Conservation (phyloP, 116 monocot genomes). For the Papilionanthe hybrid region DNA sequence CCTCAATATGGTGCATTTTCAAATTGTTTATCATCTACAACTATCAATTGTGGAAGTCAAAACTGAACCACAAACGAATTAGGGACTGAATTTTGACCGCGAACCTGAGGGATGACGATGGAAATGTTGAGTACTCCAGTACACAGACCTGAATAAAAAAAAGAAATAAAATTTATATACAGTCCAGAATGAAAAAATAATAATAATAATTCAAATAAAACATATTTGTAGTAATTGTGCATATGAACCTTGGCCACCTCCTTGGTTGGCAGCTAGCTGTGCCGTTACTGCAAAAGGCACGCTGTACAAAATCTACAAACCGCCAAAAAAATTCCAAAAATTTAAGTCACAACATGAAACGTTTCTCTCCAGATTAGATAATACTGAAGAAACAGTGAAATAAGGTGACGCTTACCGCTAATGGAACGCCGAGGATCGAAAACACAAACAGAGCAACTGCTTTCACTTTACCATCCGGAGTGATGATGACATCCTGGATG, state of each 20-base stretch:
- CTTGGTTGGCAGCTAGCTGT: slow-evolving; percentile 50
- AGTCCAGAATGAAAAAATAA: not conserved
- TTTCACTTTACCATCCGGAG: slow-evolving; percentile 19
- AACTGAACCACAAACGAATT: not conserved
- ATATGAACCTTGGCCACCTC: slow-evolving; percentile 80
- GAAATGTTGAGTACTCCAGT: slow-evolving; percentile 62
- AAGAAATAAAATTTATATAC: not conserved
- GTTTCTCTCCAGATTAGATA: not conserved
- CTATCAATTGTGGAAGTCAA: not conserved
- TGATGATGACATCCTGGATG: slow-evolving; percentile 8
- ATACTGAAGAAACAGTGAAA: not conserved
- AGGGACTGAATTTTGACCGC: not conserved
- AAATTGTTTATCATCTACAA: too few species aligned
- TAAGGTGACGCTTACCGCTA: slow-evolving; percentile 42
- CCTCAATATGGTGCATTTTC: too few species aligned
- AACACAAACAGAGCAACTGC: slow-evolving; percentile 28
- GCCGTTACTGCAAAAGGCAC: slow-evolving; percentile 85
- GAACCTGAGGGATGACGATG: slow-evolving; percentile 60
- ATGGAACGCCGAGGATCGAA: slow-evolving; percentile 47
- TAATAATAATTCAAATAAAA: not conserved
- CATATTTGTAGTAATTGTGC: not conserved
- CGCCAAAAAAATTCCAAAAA: not conserved
- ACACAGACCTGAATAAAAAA: slow-evolving; percentile 48
- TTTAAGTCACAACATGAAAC: not conserved
- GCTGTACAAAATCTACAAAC: slow-evolving; percentile 71